These are phyloP conservation scores for Argentina anserina DNA, from an alignment of 306 rosid genomes.

Conservation along the genomic window DNA sequence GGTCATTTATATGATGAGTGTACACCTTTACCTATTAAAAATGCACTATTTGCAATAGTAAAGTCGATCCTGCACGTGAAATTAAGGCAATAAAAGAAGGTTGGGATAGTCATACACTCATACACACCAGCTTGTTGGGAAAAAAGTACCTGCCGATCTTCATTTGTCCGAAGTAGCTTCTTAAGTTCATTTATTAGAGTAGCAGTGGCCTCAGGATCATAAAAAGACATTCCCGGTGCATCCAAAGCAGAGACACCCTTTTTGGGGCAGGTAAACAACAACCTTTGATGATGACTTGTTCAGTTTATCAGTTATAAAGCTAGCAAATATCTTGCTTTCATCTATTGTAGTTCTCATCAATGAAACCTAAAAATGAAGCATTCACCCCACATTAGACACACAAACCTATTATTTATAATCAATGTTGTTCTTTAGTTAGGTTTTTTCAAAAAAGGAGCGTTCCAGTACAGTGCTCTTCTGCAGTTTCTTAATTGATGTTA, in stretches of 20 bases:
- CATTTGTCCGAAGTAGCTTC: conserved; percentile 53
- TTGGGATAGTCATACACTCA: not conserved
- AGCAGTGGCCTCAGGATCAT: conserved; percentile 68
- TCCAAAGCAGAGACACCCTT: conserved; percentile 92
- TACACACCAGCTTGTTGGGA: conserved; percentile 11
- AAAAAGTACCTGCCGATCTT: conserved; percentile 52
- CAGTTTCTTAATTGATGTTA: too few species aligned
- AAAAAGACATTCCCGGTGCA: conserved; percentile 70
- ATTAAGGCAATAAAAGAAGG: conserved; percentile 4
- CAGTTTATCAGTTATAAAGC: conserved; percentile 73
- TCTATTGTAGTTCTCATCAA: conserved; percentile 75
- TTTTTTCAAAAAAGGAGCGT: not conserved
- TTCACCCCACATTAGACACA: conserved; percentile 14
- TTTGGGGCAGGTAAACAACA: conserved; percentile 77
- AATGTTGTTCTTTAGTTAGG: not conserved
- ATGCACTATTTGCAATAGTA: conserved; percentile 9
- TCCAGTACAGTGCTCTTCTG: too few species aligned
- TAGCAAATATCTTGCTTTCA: conserved; percentile 74
- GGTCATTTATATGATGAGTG: conserved; percentile 81
- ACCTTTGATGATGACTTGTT: conserved; percentile 62
- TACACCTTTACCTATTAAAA: conserved; percentile 60
- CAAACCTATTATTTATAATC: not conserved
- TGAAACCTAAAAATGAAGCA: conserved; percentile 57
- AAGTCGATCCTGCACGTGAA: conserved; percentile 13
- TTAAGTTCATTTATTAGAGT: conserved; percentile 63